These are phyloP conservation scores for Pestalotiopsis sp. DNA, from an alignment of 2,329 filamentous ascomycete species.

Conservation along the genomic window DNA sequence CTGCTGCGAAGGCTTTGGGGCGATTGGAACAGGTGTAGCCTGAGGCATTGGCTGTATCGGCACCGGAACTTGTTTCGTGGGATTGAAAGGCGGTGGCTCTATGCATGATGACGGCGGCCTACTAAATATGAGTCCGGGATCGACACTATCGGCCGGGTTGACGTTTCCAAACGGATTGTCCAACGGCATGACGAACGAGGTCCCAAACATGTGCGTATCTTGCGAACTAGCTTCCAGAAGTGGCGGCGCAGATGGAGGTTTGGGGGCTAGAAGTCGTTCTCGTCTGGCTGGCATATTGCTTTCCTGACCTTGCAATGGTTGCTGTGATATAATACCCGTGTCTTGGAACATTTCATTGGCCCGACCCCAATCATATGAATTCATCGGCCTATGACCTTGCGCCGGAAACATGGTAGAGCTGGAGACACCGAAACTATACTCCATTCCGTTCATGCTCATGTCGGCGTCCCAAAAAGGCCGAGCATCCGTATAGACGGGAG, in stretches of 20 bases:
- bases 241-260: constrained; percentile 42
- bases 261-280: constrained; percentile 53
- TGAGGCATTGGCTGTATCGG: constrained; percentile 31
- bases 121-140: constrained; percentile 62
- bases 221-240: constrained; percentile 36
- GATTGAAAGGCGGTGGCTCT: constrained; percentile 39
- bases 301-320: constrained; percentile 38
- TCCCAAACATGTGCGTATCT: constrained; percentile 40
- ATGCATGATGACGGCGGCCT: constrained; percentile 51
- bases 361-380: constrained; percentile 60
- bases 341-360: constrained; percentile 59
- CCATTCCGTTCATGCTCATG: constrained; percentile 55
- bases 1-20: constrained; percentile 32
- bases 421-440: constrained; percentile 57
- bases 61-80: constrained; percentile 28
- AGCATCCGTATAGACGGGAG: constrained; percentile 44
- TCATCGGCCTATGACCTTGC: constrained; percentile 47
- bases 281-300: constrained; percentile 40
- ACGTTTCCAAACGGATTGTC: constrained; percentile 56
- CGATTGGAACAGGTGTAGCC: constrained; percentile 26
- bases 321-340: constrained; percentile 34
- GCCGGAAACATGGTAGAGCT: constrained; percentile 47
- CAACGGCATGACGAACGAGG: constrained; percentile 44
- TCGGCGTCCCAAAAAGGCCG: constrained; percentile 60
- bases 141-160: constrained; percentile 51